phyloP scores from a whole-genome alignment of 2,329 filamentous ascomycete species.

The Alternaria sp. region DNA sequence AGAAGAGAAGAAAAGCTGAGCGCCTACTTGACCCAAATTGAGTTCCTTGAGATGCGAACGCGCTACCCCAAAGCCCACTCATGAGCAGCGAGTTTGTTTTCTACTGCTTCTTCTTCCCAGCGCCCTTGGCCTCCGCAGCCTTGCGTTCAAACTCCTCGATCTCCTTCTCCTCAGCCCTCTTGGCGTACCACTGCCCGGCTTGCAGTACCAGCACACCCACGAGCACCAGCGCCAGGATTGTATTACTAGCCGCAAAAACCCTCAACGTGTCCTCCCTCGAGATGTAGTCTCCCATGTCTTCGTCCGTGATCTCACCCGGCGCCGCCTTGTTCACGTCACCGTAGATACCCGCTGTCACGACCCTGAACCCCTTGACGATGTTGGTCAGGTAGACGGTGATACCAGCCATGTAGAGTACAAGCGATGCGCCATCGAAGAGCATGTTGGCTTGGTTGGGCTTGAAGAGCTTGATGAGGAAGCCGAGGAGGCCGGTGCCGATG shows the following conservation, averaged over 20 bases:
- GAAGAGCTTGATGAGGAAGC: slow-evolving; percentile 95
- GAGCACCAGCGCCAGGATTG: slow-evolving; percentile 89
- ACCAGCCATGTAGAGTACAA: slow-evolving; percentile 81
- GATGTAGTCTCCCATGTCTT: slow-evolving; percentile 67
- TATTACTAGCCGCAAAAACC: slow-evolving; percentile 93
- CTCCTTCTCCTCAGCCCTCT: slow-evolving; percentile 89
- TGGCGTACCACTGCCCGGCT: slow-evolving; percentile 98
- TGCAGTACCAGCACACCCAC: slow-evolving; percentile 92
- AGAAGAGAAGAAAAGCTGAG: not conserved
- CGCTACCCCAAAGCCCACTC: not conserved
- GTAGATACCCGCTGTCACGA: slow-evolving; percentile 77
- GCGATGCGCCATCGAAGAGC: slow-evolving; percentile 81
- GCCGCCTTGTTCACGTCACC: slow-evolving; percentile 52
- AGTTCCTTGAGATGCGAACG: not conserved
- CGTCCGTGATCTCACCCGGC: slow-evolving; percentile 35
- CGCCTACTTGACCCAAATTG: not conserved
- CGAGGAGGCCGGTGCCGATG: slow-evolving; percentile 83
- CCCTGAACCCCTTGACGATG: slow-evolving; percentile 91
- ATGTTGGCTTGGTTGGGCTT: slow-evolving; percentile 91
- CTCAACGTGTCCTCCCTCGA: slow-evolving; percentile 87
- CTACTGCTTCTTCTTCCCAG: slow-evolving; percentile 47
- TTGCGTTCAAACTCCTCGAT: slow-evolving; percentile 67
- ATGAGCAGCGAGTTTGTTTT: not conserved
- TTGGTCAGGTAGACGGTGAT: slow-evolving; percentile 94
- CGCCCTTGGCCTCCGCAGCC: slow-evolving; percentile 39